Conservation (phyloP, 768 basidiomycete species). For the Asterophora lycoperdoides region DNA sequence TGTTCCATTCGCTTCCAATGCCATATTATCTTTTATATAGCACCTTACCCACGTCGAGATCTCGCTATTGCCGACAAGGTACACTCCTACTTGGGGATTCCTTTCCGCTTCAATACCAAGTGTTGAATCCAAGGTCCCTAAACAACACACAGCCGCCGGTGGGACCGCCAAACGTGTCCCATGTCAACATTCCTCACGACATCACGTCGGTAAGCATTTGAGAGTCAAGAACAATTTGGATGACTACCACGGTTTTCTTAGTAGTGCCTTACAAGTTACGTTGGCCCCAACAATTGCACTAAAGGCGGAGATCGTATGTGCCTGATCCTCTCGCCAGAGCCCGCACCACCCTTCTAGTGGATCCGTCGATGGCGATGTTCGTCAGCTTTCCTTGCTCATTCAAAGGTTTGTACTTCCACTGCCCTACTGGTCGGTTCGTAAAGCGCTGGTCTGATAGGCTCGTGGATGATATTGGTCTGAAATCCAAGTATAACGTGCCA, state of each 20-base stretch:
- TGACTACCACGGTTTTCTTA: not conserved
- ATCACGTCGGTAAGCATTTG: slow-evolving; percentile 68
- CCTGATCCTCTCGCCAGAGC: slow-evolving; percentile 53
- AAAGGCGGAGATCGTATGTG: slow-evolving; percentile 52
- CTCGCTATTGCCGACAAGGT: too few relatives aligned
- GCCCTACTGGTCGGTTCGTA: not conserved
- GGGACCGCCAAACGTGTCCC: too few relatives aligned
- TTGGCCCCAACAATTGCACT: slow-evolving; percentile 59
- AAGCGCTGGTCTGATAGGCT: slow-evolving; percentile 37
- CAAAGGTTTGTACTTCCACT: slow-evolving; percentile 38
- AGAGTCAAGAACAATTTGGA: too few relatives aligned
- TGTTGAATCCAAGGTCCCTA: too few relatives aligned
- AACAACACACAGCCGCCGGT: too few relatives aligned
- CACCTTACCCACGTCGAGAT: too few relatives aligned
- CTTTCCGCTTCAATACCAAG: too few relatives aligned
- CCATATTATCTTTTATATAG: not conserved
- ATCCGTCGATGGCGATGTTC: slow-evolving; percentile 59
- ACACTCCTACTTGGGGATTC: too few relatives aligned
- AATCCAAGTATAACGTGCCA: slow-evolving; percentile 65
- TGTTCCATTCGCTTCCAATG: too few relatives aligned
- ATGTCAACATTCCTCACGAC: slow-evolving; percentile 73
- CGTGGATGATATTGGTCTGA: slow-evolving; percentile 54
- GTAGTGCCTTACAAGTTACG: slow-evolving; percentile 73
- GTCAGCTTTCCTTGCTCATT: slow-evolving; percentile 49
- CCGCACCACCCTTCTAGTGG: slow-evolving; percentile 53